phyloP scores from a whole-genome alignment of 805 yeast species.

The Ogataea dorogensis region DNA sequence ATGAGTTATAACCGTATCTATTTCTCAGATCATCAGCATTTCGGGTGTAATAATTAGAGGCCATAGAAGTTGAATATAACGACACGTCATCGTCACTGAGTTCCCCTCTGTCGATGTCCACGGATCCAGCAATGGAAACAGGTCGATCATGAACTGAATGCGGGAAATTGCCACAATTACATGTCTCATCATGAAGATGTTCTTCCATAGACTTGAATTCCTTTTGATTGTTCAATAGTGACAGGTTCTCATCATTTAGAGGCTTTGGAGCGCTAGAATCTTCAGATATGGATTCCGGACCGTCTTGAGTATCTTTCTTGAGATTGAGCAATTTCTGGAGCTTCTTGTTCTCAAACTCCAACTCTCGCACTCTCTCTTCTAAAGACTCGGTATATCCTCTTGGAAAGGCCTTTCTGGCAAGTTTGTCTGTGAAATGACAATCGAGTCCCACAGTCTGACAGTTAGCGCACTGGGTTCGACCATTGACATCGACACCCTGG shows the following conservation, averaged over 20 bases:
- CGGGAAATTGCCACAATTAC: slow-evolving; percentile 54
- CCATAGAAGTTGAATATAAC: slow-evolving; percentile 27
- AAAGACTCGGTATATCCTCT: slow-evolving; percentile 89
- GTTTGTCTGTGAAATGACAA: slow-evolving; percentile 82
- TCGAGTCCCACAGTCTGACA: slow-evolving; percentile 84
- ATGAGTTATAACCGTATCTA: slow-evolving; percentile 36
- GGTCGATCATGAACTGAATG: slow-evolving; percentile 61
- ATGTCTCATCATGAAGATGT: slow-evolving; percentile 49
- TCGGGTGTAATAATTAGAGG: slow-evolving; percentile 19
- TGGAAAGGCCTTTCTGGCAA: slow-evolving; percentile 85
- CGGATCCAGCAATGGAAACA: slow-evolving; percentile 63
- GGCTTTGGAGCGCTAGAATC: slow-evolving; percentile 1
- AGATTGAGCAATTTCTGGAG: slow-evolving; percentile 60
- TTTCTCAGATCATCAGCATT: slow-evolving; percentile 26
- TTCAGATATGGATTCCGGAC: background rate
- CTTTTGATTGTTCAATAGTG: slow-evolving; percentile 27
- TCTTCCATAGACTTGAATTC: slow-evolving; percentile 28
- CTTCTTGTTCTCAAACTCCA: slow-evolving; percentile 77
- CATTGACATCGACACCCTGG: slow-evolving; percentile 43
- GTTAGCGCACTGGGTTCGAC: slow-evolving; percentile 71
- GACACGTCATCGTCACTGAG: slow-evolving; percentile 47
- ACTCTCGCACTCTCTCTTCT: slow-evolving; percentile 83
- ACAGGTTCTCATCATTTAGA: slow-evolving; percentile 33
- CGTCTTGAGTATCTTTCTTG: slow-evolving; percentile 32
- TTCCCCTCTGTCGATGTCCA: slow-evolving; percentile 46